phyloP scores from a whole-genome alignment of 73 alveolate species.

The Durusdinium trenchii region DNA sequence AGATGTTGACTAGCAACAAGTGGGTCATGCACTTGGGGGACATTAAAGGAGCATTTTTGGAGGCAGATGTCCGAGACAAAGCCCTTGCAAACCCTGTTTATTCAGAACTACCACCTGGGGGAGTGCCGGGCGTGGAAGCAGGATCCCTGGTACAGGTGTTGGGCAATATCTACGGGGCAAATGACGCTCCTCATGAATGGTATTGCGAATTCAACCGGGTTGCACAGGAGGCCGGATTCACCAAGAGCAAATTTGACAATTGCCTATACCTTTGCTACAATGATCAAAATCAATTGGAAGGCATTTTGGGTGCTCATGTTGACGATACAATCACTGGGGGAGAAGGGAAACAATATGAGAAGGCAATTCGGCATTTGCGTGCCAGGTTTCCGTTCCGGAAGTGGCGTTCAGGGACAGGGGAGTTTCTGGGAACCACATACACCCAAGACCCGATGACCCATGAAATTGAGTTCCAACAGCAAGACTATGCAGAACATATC shows the following conservation, averaged over 20 bases:
- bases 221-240: neutral
- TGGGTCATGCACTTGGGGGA: neutral
- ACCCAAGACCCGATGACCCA: neutral
- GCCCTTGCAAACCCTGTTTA: neutral
- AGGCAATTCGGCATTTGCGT: neutral
- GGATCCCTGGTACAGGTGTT: neutral
- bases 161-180: neutral
- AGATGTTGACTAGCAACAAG: neutral
- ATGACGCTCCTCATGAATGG: neutral
- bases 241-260: neutral
- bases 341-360: neutral
- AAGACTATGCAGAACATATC: neutral
- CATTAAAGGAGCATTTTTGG: neutral
- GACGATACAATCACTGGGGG: neutral
- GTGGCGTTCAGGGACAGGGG: neutral
- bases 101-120: neutral
- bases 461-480: neutral
- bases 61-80: neutral
- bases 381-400: neutral
- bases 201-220: neutral
- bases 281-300: neutral
- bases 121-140: neutral
- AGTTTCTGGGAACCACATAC: neutral
- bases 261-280: neutral
- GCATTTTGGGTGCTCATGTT: neutral